These are phyloP conservation scores for Ophiostoma perfectum DNA, from an alignment of 2,329 filamentous ascomycete genomes.

Conservation along the genomic window DNA sequence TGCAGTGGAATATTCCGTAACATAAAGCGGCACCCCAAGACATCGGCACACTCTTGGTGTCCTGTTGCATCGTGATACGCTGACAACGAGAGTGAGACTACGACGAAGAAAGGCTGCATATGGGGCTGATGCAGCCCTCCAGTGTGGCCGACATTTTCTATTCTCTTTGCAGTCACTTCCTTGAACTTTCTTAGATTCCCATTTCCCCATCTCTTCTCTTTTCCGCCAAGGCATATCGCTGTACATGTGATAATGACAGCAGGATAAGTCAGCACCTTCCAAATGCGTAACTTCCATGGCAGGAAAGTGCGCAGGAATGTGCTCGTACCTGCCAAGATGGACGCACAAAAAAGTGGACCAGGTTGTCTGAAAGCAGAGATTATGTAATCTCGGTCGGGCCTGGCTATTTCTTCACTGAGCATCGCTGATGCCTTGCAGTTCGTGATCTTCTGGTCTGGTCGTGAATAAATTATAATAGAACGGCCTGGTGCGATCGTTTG, in stretches of 20 bases:
- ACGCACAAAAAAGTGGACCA: background rate
- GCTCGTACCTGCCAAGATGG: background rate
- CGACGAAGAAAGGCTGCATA: no score
- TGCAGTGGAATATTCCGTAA: no score
- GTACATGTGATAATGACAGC: background rate
- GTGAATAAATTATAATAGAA: no score
- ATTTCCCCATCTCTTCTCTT: no score
- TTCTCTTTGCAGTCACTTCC: background rate
- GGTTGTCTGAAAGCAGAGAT: background rate
- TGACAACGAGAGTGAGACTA: no score
- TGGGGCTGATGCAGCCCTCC: slow-evolving; percentile 5
- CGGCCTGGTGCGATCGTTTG: background rate
- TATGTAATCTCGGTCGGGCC: background rate
- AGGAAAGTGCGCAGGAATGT: background rate
- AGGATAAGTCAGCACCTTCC: slow-evolving; percentile 1
- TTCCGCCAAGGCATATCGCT: background rate
- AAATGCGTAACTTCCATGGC: background rate
- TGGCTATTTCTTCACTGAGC: background rate
- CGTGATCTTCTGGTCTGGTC: no score
- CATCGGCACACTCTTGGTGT: background rate
- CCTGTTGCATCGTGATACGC: background rate
- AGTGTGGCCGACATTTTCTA: background rate
- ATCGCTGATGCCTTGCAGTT: no score
- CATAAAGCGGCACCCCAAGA: no score
- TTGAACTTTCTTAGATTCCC: no score